These are phyloP conservation scores for Crithidia fasciculata DNA, from an alignment of 208 protist species.

Conservation along the genomic window DNA sequence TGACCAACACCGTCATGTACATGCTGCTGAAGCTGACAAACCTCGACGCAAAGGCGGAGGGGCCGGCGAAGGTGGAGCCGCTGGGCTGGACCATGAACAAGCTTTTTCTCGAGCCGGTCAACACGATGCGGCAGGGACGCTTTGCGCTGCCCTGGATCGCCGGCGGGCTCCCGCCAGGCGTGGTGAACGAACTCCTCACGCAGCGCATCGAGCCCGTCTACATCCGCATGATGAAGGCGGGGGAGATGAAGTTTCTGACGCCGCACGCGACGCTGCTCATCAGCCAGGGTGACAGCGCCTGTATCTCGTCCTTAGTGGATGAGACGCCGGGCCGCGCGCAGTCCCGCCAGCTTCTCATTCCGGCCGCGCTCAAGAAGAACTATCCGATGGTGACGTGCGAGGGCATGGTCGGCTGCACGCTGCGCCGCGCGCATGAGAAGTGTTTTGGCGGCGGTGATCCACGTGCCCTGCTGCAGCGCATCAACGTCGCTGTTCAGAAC, in stretches of 20 bases:
- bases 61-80: constrained; percentile 22
- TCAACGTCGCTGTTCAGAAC: constrained; percentile 36
- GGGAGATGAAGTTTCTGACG: constrained; percentile 44
- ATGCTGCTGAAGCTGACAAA: constrained; percentile 68
- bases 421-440: constrained; percentile 38
- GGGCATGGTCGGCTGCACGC: constrained; percentile 54
- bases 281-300: constrained; percentile 55
- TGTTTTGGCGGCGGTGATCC: constrained; percentile 46
- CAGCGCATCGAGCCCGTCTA: constrained; percentile 56
- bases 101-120: constrained; percentile 50
- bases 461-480: constrained; percentile 35
- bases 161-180: constrained; percentile 34
- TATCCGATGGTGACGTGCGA: constrained; percentile 54
- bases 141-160: constrained; percentile 60
- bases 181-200: constrained; percentile 49
- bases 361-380: constrained; percentile 28
- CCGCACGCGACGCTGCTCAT: constrained; percentile 64
- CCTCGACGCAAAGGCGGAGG: constrained; percentile 15
- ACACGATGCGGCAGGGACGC: constrained; percentile 57
- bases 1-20: constrained; percentile 38
- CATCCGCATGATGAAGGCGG: constrained; percentile 29
- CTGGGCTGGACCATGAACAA: constrained; percentile 71
- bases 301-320: constrained; percentile 42
- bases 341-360: constrained; percentile 51
- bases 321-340: constrained; percentile 49